phyloP scores from a whole-genome alignment of 768 basidiomycete species.

The Pleurotus pulmonarius region DNA sequence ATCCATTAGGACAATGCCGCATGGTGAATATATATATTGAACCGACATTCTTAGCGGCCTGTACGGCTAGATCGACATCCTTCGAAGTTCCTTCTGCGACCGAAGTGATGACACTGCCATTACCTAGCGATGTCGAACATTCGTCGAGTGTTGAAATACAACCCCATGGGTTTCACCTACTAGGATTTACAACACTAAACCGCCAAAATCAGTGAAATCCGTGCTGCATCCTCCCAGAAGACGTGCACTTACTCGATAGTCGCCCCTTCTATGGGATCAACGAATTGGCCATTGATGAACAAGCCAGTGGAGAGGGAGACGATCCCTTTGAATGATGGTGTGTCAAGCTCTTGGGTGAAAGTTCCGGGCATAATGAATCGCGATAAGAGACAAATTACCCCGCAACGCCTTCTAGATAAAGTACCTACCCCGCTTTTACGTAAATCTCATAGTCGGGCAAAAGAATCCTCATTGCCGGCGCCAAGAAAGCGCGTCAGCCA shows the following conservation, averaged over 20 bases:
- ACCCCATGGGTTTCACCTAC: slow-evolving; percentile 8
- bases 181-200: slow-evolving; percentile 42
- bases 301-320: slow-evolving; percentile 58
- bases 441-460: too few relatives aligned
- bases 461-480: too few relatives aligned
- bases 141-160: too few relatives aligned
- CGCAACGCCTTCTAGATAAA: too few relatives aligned
- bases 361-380: slow-evolving; percentile 28
- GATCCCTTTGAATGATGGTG: slow-evolving; percentile 53
- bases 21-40: too few relatives aligned
- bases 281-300: slow-evolving; percentile 62
- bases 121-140: slow-evolving; percentile 32
- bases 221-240: background rate
- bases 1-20: too few relatives aligned
- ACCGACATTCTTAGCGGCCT: slow-evolving; percentile 47
- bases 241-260: slow-evolving; percentile 51
- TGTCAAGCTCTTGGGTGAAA: slow-evolving; percentile 48
- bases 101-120: slow-evolving; percentile 50
- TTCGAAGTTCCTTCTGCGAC: slow-evolving; percentile 51
- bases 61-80: slow-evolving; percentile 67
- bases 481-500: too few relatives aligned
- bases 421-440: too few relatives aligned
- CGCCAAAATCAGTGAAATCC: background rate
- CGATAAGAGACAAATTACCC: background rate
- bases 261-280: slow-evolving; percentile 40